phyloP scores from a whole-genome alignment of 2,329 filamentous ascomycete genomes.

The Fusarium equiseti region DNA sequence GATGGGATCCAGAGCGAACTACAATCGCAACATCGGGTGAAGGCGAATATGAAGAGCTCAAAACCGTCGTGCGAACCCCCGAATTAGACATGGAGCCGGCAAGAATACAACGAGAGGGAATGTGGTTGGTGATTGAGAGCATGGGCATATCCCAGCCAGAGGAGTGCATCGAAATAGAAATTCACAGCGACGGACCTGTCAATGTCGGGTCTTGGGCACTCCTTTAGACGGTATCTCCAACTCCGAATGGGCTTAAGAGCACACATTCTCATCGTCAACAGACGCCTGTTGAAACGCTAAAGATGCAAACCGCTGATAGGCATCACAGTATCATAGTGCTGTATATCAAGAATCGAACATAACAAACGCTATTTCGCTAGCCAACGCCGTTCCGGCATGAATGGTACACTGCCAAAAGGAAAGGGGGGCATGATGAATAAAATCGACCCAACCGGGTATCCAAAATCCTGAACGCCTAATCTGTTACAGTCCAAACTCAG shows the following conservation, averaged over 20 bases:
- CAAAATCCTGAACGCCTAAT: constrained; percentile 42
- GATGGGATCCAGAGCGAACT: constrained; percentile 75
- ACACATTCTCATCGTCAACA: background rate
- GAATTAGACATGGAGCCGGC: constrained; percentile 81
- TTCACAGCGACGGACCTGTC: constrained; percentile 63
- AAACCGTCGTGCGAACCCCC: constrained; percentile 73
- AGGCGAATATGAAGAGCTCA: constrained; percentile 80
- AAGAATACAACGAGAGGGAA: constrained; percentile 65
- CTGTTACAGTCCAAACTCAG: constrained; percentile 21
- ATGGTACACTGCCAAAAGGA: constrained; percentile 18
- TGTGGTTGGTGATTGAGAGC: constrained; percentile 87
- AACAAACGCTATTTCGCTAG: constrained; percentile 26
- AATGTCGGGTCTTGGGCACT: constrained; percentile 59
- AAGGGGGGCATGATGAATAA: constrained; percentile 15
- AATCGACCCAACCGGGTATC: constrained; percentile 45
- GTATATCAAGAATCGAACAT: constrained; percentile 17
- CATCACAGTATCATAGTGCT: constrained; percentile 8
- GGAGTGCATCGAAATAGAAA: constrained; percentile 64
- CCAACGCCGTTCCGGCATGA: constrained; percentile 30
- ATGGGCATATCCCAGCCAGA: constrained; percentile 66
- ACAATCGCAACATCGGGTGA: constrained; percentile 74
- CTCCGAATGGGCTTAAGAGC: background rate
- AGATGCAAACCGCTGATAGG: background rate
- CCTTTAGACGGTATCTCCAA: constrained; percentile 18
- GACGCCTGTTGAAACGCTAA: background rate